These are phyloP conservation scores for Phanerochaete sordida DNA, from an alignment of 768 basidiomycete species.

Conservation along the genomic window DNA sequence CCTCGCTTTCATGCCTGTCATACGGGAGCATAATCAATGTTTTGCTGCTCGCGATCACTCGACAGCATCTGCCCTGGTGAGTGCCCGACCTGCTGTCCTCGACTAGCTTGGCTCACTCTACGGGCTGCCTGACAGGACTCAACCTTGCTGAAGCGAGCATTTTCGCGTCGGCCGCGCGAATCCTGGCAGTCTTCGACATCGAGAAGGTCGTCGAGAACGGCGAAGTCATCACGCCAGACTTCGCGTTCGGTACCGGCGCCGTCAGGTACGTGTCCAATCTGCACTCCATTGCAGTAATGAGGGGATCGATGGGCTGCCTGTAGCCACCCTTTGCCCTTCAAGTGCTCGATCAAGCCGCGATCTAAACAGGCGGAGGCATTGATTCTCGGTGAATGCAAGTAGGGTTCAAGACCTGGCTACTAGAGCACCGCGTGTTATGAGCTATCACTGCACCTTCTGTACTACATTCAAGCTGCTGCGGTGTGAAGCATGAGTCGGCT, in stretches of 20 bases:
- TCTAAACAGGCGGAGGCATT: constrained; percentile 7
- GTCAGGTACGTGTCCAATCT: constrained; percentile 16
- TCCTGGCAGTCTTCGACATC: constrained; percentile 26
- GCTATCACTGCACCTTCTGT: no score
- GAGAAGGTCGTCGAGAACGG: constrained; percentile 9
- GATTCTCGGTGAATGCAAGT: no score
- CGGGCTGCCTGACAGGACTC: neutral
- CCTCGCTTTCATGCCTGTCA: no score
- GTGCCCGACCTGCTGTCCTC: neutral
- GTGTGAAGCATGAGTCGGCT: no score
- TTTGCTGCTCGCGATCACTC: no score
- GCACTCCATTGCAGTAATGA: neutral
- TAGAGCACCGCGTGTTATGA: no score
- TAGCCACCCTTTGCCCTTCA: constrained; percentile 8
- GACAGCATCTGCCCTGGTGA: neutral
- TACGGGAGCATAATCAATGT: no score
- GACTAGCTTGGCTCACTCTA: neutral
- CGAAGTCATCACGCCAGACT: constrained; percentile 13
- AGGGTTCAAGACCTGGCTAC: no score
- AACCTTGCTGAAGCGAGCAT: constrained; percentile 29
- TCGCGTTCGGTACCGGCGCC: constrained; percentile 13
- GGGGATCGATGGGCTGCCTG: neutral
- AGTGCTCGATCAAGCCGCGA: constrained; percentile 8
- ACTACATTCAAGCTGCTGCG: no score
- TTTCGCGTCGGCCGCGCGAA: constrained; percentile 26